Percentiles rank a stretch among this genome's conserved stretches.
Conservation (phyloP, 495 filamentous ascomycete species). For the Penicillium daleae region DNA sequence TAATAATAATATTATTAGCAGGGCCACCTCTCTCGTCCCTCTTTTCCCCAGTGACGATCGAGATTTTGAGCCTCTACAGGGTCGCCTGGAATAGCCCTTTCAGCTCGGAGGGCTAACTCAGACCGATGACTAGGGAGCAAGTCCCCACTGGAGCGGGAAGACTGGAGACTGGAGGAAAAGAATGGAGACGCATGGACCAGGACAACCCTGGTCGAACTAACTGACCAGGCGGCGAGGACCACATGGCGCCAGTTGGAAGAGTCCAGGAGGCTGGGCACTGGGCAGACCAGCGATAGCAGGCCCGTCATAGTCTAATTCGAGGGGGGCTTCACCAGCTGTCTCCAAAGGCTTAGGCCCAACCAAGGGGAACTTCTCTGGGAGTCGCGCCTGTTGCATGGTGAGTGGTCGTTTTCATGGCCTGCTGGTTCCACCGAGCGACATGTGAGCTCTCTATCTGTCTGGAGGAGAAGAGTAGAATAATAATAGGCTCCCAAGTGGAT, state of each 20-base stretch:
- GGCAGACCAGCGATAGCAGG: not conserved
- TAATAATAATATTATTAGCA: slow-evolving; percentile 12
- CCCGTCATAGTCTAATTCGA: slow-evolving; percentile 17
- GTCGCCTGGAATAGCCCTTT: slow-evolving; percentile 17
- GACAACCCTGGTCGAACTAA: slow-evolving; percentile 1
- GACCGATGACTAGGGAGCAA: not conserved
- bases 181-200: slow-evolving; percentile 4
- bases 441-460: slow-evolving; percentile 17
- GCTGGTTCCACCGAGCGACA: slow-evolving; percentile 14
- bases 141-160: not conserved
- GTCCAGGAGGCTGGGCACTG: slow-evolving; percentile 7
- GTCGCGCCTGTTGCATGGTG: not conserved
- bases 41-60: slow-evolving; percentile 26
- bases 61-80: slow-evolving; percentile 35
- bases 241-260: slow-evolving; percentile 17
- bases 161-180: not conserved
- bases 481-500: not conserved
- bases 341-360: slow-evolving; percentile 23
- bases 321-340: slow-evolving; percentile 26
- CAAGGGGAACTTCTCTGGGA: slow-evolving; percentile 3
- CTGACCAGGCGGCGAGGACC: slow-evolving; percentile 9
- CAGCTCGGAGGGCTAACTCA: slow-evolving; percentile 18
- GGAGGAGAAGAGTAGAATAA: not conserved
- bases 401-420: not conserved
- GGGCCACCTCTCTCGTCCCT: not conserved